Base-by-base conservation (phyloP, 2,329 filamentous ascomycete genomes). In the Taxawa tesnikishii region DNA sequence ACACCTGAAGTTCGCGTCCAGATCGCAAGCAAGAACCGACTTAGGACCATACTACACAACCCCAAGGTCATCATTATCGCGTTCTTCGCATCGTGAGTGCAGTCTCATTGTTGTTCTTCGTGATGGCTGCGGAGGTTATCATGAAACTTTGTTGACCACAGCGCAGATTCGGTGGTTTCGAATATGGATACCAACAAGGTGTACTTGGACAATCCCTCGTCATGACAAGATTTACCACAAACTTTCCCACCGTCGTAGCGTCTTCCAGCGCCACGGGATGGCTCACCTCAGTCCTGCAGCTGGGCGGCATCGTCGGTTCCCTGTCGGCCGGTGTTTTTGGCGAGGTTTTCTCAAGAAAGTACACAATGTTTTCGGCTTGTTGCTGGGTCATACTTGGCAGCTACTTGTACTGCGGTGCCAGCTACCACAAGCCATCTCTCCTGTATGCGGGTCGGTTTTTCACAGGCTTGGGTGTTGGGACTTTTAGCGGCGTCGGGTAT, bases 241-340 rank as follows among this genome's bases (percentile, higher is more conserved):
- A 32, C 25, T 26, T 18, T 23, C 19, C 19, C 8, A 23, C 8
- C n/a, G 8, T 50, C 17, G 28, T 23, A 8, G 30, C n/a, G 6
- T n/a, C n/a, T n/a, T 13, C 40, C 7, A 61, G 56, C 3, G 56
- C 60, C 36, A 57, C 63, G 36, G 63, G 62, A 18, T 65, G 61
- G 62, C 50, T 66, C 6, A 23, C 26, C 4, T 19, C 30, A 2
- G 82, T 83, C 40, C 69, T 84, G 14, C 78, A 84, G 48, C 67
- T 84, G 2, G 79, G 79, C 32, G 80, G 79, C 27, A 84, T 79
- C 79, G 49, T 83, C n/a, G 81, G 81, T 19, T 72, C 77, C 0
- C 54, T 85, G 3, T 62, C 79, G 21, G 79, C 73, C 2, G 76
- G 79, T 1, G 78, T 79, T 44, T 51, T 84, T n/a, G 79, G 79